phyloP scores from a whole-genome alignment of 148 eudicot species.

The Chenopodium formosanum region DNA sequence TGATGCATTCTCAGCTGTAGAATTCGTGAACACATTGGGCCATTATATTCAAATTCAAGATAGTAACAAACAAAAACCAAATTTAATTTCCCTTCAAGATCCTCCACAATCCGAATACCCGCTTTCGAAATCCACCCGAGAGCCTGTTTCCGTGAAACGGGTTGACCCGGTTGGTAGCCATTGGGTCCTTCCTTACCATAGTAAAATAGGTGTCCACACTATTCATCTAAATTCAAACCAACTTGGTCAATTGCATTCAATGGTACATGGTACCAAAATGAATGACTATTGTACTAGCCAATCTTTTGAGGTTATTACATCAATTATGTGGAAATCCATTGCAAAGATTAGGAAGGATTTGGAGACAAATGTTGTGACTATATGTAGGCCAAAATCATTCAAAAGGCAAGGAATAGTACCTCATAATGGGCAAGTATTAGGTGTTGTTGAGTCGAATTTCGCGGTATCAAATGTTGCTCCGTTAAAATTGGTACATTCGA shows the following conservation, averaged over 20 bases:
- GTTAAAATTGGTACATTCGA: conserved; percentile 29
- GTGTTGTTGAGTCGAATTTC: conserved; percentile 31
- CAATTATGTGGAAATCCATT: conserved; percentile 57
- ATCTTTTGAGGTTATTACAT: conserved; percentile 48
- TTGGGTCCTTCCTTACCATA: conserved; percentile 38
- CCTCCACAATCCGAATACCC: conserved; percentile 4
- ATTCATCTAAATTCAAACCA: conserved; percentile 36
- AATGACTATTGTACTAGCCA: not conserved
- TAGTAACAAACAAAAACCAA: conserved; percentile 9
- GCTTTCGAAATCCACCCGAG: conserved; percentile 14
- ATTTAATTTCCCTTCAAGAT: conserved; percentile 15
- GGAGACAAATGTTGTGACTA: conserved; percentile 47
- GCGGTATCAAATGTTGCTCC: conserved; percentile 23
- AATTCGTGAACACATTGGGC: conserved; percentile 60
- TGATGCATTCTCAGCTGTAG: conserved; percentile 56
- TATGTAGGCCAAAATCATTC: conserved; percentile 28
- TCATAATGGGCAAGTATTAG: conserved; percentile 40
- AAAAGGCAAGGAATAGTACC: conserved; percentile 23
- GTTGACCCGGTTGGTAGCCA: conserved; percentile 51
- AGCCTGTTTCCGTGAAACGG: conserved; percentile 36
- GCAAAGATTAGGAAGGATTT: conserved; percentile 43
- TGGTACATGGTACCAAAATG: conserved; percentile 1
- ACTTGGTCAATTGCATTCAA: conserved; percentile 31
- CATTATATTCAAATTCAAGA: conserved; percentile 33
- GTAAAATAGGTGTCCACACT: conserved; percentile 41